Base-by-base conservation (phyloP, 176 grass and related monocot genomes). In the Pontederia paniculata region DNA sequence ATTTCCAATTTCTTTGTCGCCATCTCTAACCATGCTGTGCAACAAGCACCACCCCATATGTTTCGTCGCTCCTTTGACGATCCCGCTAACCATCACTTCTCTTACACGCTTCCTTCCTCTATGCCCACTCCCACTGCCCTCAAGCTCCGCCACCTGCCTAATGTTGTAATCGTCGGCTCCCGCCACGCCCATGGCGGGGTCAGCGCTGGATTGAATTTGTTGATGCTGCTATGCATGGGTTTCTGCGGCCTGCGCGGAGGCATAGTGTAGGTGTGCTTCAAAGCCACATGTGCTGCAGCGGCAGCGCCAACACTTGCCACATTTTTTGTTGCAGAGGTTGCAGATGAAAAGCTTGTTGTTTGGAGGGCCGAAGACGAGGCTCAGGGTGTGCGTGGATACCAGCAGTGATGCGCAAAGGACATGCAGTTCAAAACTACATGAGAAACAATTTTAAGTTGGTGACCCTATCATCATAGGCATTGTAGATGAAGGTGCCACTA, bases 381-480 rank as follows among this genome's bases (percentile, higher is more conserved):
- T 17, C 15, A 59, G 56, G 0, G 56, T 11, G 28, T 59, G 56
- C 7, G 21, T 9, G 59, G 59, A 62, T 42, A 45, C 18, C 18
- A 21, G 62, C 62, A 65, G 28, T 14, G 45, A 16, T 0, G 62
- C 45, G 46, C 62, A 65, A 8, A n/a, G 2, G 62, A 10, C 20
- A 45, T 65, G 62, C 13, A 65, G 13, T 44, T 65, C 62, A 21
- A 65, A 10, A 21, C 45, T 21, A 45, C 62, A 65, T 10, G 21
- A 2, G 2, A 3, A 6, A 45, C 62, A 65, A 65, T 20, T 44
- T 28, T 21, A 65, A 65, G 1, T 45, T 45, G 62, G 62, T 8
- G 46, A 20, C 62, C 21, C 8, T 15, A 2, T 2, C 21, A 45
- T 46, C 45, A 45, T 45, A 65, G 20, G 45, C 62, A 21, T 31